Percentiles rank a stretch among this genome's conserved stretches.
Evolutionary conservation across 768 basidiomycete species (phyloP).

Genomic region (Trametes cinnabarina): DNA sequence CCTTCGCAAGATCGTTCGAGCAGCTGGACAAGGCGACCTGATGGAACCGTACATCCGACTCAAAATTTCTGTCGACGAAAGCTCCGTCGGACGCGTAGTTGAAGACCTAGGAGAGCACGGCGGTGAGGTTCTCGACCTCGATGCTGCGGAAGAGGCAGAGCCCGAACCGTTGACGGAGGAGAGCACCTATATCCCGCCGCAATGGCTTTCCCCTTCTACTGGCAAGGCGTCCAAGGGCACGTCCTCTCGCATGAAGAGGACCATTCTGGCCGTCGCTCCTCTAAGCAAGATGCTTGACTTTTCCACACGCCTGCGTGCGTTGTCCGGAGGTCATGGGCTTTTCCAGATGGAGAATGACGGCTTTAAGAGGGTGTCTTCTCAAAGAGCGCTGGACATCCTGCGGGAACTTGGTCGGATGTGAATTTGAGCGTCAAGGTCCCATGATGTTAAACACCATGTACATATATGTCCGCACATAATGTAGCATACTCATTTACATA

Average conservation of each 20-base stretch:
- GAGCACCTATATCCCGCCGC: conserved; percentile 73
- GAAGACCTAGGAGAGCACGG: conserved; percentile 83
- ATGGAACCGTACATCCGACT: conserved; percentile 77
- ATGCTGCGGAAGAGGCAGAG: conserved; percentile 38
- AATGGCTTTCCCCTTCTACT: conserved; percentile 72
- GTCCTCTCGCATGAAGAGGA: conserved; percentile 48
- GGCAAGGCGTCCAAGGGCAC: conserved; percentile 30
- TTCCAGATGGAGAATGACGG: conserved; percentile 83
- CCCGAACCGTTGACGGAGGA: conserved; percentile 50
- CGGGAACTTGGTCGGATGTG: conserved; percentile 65
- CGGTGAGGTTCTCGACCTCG: conserved; percentile 74
- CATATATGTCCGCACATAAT: background rate
- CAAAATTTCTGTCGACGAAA: conserved; percentile 65
- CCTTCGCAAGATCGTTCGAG: conserved; percentile 57
- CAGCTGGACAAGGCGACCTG: conserved; percentile 67
- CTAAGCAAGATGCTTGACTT: conserved; percentile 83
- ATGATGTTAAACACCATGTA: too few species aligned
- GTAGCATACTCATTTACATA: conserved; percentile 10
- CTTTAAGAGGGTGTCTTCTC: conserved; percentile 63
- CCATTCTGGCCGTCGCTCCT: conserved; percentile 71
- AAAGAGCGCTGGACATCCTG: conserved; percentile 68
- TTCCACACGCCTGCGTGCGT: conserved; percentile 69
- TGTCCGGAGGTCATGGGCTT: conserved; percentile 78
- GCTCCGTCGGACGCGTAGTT: conserved; percentile 71
- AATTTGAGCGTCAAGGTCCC: background rate